Evolutionary conservation across 2,329 filamentous ascomycete species (phyloP).

Genomic region (Periconia sp.): DNA sequence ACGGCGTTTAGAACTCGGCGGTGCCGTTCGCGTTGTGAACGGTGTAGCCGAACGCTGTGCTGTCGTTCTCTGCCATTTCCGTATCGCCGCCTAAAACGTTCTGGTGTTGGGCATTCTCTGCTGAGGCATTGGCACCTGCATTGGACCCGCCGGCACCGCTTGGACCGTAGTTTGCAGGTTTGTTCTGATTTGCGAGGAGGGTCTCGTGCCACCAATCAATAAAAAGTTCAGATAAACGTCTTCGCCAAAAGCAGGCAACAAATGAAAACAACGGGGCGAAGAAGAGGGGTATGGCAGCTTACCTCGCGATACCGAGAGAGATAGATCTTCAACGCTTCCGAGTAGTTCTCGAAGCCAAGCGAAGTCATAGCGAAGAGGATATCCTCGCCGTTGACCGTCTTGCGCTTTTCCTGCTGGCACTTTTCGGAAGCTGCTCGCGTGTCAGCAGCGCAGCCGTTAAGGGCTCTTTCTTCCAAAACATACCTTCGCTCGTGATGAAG

Average conservation of each 20-base stretch:
- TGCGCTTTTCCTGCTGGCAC: conserved; percentile 98
- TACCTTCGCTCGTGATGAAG: conserved; percentile 99
- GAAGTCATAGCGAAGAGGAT: conserved; percentile 99
- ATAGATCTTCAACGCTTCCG: conserved; percentile 97
- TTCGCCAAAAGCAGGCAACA: conserved; percentile 47
- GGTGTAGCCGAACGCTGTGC: conserved; percentile 49
- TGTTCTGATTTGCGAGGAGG: conserved; percentile 74
- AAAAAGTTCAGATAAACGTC: conserved; percentile 57
- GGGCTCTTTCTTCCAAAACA: conserved; percentile 43
- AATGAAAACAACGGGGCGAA: conserved; percentile 39
- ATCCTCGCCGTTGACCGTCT: conserved; percentile 98
- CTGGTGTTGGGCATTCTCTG: conserved; percentile 48
- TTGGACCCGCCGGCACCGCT: conserved; percentile 42
- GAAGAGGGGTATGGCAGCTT: conserved; percentile 55
- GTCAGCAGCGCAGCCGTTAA: conserved; percentile 25
- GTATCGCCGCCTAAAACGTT: conserved; percentile 51
- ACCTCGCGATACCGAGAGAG: conserved; percentile 97
- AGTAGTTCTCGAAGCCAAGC: conserved; percentile 97
- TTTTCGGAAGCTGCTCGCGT: conserved; percentile 83
- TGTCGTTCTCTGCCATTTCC: conserved; percentile 50
- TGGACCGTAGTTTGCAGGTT: conserved; percentile 53
- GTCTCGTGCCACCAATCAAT: conserved; percentile 68
- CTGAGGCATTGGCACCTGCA: conserved; percentile 37
- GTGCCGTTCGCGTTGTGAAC: conserved; percentile 50
- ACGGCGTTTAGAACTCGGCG: conserved; percentile 44